A percentile compares a stretch with the other conserved stretches of the same genome.
These are phyloP conservation scores for Hemileccinum rubropunctum DNA, from an alignment of 768 basidiomycete genomes.

Conservation along the genomic window DNA sequence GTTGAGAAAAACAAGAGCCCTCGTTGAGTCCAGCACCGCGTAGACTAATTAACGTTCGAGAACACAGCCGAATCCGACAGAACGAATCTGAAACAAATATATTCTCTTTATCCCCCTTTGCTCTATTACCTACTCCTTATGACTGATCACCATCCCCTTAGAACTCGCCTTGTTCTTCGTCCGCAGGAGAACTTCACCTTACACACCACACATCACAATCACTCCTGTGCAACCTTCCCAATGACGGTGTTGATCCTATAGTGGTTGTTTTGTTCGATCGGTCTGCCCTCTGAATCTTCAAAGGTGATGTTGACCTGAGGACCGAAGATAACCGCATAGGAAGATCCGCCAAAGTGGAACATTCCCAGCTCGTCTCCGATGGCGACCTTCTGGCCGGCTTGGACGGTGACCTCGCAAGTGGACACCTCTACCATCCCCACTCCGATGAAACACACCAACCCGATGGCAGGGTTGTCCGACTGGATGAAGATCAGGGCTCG, in stretches of 20 bases:
- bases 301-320: neutral
- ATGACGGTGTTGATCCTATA: slow-evolving; percentile 11
- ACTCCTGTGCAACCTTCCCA: neutral
- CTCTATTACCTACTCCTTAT: too few species aligned
- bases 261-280: slow-evolving; percentile 32
- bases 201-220: too few species aligned
- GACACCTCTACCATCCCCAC: slow-evolving; percentile 67
- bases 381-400: slow-evolving; percentile 40
- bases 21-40: too few species aligned
- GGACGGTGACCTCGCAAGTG: slow-evolving; percentile 50
- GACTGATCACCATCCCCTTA: too few species aligned
- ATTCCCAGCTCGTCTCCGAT: slow-evolving; percentile 54
- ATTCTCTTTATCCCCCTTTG: too few species aligned
- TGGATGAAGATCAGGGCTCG: slow-evolving; percentile 55
- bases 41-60: too few species aligned
- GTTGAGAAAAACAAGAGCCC: too few species aligned
- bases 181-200: too few species aligned
- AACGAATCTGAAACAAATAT: too few species aligned
- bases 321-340: slow-evolving; percentile 42
- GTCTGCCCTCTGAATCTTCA: neutral
- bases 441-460: slow-evolving; percentile 50
- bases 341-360: slow-evolving; percentile 66
- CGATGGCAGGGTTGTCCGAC: slow-evolving; percentile 46
- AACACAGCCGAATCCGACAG: too few species aligned
- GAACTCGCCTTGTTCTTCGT: too few species aligned